Base-by-base conservation (phyloP, 495 filamentous ascomycete species). In the Podospora australis region DNA sequence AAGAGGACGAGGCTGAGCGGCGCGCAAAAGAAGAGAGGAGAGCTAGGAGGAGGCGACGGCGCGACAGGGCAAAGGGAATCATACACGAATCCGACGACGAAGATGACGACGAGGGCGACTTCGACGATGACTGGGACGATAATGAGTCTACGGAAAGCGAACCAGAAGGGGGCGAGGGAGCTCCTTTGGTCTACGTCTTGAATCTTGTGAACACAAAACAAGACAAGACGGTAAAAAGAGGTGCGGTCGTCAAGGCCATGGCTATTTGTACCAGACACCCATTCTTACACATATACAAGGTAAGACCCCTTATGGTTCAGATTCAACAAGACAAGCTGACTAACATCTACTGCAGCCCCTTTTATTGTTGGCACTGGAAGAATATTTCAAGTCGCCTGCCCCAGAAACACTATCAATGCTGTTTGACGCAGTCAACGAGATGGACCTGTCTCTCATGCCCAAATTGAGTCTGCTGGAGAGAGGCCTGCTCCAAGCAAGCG, bases 211-310 rank as follows among this genome's bases (percentile, higher is more conserved):
- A 97, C 61, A 99, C 90, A 2, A 97, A 97, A 67, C 88, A 92
- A 57, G 92, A 97, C 67, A 87, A 86, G 57, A 84, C 81, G 11
- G 90, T 86, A 10, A 90, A 92, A 66, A 78, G 90, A 77, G 92
- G 92, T 46, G 94, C 92, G 2, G 82, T 95, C 23, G 90, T 96
- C 23, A 98, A 96, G 68, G 90, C 92, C 2, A 98, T 98, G 92
- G 92, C 92, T n/a, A 96, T 98, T 54, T 98, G 92, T 69, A 98
- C 92, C 4, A 74, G 91, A 39, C 92, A 98, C 71, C 90, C 92
- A n/a, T 98, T 98, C 63, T 75, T 98, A 43, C 91, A 98, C 66
- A 97, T 98, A 48, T 98, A 97, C 68, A 98, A 97, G 78, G 88
- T 88, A 60, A 44, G 17, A 32, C 17, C n/a, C n/a, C 2, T 8